phyloP scores from a whole-genome alignment of 495 filamentous ascomycete genomes.

The Hypoxylon lenormandii region DNA sequence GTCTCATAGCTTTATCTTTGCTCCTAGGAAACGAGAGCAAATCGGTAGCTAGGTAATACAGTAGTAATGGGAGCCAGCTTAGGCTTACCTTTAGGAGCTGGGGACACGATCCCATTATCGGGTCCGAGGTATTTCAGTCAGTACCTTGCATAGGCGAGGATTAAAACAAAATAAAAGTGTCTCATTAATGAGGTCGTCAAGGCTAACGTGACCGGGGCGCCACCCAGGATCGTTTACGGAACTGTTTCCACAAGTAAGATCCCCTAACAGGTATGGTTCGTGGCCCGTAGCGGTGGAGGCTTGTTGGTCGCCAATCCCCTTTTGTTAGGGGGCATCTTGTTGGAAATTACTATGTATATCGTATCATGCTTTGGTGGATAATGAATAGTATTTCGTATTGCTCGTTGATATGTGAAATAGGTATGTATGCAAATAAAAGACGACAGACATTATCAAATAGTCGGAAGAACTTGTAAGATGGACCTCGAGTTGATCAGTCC shows the following conservation, averaged over 20 bases:
- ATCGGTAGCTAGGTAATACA: conserved; percentile 1
- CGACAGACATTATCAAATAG: too few relatives aligned
- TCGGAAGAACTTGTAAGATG: too few relatives aligned
- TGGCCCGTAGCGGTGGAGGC: conserved; percentile 39
- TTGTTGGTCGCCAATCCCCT: conserved; percentile 27
- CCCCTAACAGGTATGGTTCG: conserved; percentile 32
- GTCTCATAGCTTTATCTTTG: neutral
- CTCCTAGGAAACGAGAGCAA: conserved; percentile 5
- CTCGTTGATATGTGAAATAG: neutral
- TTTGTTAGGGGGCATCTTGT: conserved; percentile 10
- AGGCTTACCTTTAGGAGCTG: conserved; percentile 11
- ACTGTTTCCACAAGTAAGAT: conserved; percentile 22
- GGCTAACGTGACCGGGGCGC: conserved; percentile 28
- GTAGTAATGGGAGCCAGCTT: conserved; percentile 17
- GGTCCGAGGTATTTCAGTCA: conserved; percentile 22
- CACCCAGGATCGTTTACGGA: conserved; percentile 11
- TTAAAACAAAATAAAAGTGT: conserved; percentile 16
- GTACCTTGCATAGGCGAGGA: conserved; percentile 39
- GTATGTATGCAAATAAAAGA: too few relatives aligned
- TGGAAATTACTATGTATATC: too few relatives aligned
- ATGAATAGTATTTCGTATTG: neutral
- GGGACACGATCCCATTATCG: conserved; percentile 27
- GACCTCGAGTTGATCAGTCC: neutral
- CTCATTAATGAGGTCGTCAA: conserved; percentile 25
- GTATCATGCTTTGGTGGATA: conserved; percentile 1